phyloP scores from a whole-genome alignment of 805 yeast genomes.

The Saccharomyces paradoxus region DNA sequence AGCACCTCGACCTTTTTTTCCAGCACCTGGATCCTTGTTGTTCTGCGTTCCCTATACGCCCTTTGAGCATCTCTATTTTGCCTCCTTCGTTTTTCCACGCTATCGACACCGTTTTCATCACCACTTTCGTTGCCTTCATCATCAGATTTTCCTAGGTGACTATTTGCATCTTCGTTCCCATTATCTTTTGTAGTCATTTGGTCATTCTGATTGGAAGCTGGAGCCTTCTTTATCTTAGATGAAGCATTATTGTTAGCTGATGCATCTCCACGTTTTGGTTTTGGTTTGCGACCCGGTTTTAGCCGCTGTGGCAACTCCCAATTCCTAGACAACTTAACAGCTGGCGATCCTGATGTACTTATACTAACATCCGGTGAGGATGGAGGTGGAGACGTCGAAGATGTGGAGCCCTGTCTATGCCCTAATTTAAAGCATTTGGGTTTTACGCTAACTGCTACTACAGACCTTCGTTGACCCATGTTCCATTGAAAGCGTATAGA shows the following conservation, averaged over 20 bases:
- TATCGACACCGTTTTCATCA: background rate
- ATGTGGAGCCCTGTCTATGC: background rate
- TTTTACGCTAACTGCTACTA: background rate
- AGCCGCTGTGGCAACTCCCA: slow-evolving; percentile 81
- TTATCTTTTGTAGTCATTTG: background rate
- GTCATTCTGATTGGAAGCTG: background rate
- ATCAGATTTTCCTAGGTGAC: background rate
- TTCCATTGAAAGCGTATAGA: background rate
- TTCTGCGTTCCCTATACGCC: slow-evolving; percentile 82
- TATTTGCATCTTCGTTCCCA: background rate
- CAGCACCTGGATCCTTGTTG: slow-evolving; percentile 72
- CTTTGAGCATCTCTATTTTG: slow-evolving; percentile 90
- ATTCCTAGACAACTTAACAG: slow-evolving; percentile 39
- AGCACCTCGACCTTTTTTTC: slow-evolving; percentile 38
- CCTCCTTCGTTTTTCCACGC: slow-evolving; percentile 66
- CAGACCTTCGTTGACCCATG: background rate
- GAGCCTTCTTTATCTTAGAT: background rate
- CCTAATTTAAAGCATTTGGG: background rate
- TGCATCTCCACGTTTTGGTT: background rate
- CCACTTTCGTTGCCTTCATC: background rate
- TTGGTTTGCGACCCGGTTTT: slow-evolving; percentile 59
- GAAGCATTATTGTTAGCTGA: background rate
- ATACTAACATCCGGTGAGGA: background rate
- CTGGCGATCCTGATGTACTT: background rate
- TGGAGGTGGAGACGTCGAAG: background rate